Evolutionary conservation across 352 stramenopile species (phyloP).

Genomic region (Pythium angustatum): DNA sequence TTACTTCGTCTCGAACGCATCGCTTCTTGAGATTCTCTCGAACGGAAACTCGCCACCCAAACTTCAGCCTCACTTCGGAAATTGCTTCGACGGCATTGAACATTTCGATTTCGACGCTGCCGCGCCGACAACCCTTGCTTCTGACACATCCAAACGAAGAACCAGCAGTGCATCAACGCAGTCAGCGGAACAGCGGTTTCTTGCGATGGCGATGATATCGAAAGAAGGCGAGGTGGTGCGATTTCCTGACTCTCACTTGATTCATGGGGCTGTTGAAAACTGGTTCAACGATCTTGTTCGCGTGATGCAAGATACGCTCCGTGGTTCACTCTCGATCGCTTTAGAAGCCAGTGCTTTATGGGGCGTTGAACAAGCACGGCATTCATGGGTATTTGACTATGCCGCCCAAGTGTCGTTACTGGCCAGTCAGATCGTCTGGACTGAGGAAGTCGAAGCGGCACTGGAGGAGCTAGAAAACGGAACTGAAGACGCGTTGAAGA

Average conservation of each 20-base stretch:
- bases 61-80: slow-evolving; percentile 88
- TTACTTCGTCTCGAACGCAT: slow-evolving; percentile 96
- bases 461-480: slow-evolving; percentile 95
- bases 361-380: slow-evolving; percentile 77
- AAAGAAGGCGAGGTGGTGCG: slow-evolving; percentile 94
- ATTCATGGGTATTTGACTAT: slow-evolving; percentile 92
- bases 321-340: slow-evolving; percentile 84
- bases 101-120: slow-evolving; percentile 68
- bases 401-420: slow-evolving; percentile 79
- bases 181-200: slow-evolving; percentile 50
- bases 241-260: slow-evolving; percentile 75
- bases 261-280: slow-evolving; percentile 88
- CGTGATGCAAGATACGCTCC: slow-evolving; percentile 92
- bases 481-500: slow-evolving; percentile 95
- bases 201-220: slow-evolving; percentile 92
- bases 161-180: slow-evolving; percentile 4
- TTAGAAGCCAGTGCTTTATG: slow-evolving; percentile 93
- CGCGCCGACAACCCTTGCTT: slow-evolving; percentile 22
- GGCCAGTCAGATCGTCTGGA: slow-evolving; percentile 94
- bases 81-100: slow-evolving; percentile 91
- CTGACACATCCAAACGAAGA: neutral
- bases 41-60: slow-evolving; percentile 90
- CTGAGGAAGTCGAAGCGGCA: slow-evolving; percentile 88
- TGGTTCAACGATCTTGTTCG: slow-evolving; percentile 95
- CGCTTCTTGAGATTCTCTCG: slow-evolving; percentile 94